Conservation (phyloP, 306 rosid species). For the Ochetophila trinervis region DNA sequence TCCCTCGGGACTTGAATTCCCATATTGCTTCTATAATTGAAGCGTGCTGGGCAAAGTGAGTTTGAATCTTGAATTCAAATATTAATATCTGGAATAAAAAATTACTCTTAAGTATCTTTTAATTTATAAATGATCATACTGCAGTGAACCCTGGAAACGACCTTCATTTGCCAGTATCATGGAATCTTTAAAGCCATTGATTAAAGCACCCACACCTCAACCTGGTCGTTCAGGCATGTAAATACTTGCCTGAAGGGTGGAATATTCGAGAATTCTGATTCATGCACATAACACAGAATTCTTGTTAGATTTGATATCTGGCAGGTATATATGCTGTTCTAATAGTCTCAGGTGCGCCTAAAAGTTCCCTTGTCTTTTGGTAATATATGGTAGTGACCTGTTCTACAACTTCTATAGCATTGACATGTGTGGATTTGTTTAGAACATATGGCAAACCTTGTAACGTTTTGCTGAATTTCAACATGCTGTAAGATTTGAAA, state of each 20-base stretch:
- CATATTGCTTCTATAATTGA: slow-evolving; percentile 76
- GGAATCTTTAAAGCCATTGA: slow-evolving; percentile 83
- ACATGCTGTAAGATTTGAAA: too few relatives aligned
- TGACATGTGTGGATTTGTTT: too few relatives aligned
- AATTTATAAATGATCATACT: slow-evolving; percentile 25
- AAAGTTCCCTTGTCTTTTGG: slow-evolving; percentile 13
- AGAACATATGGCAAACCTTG: too few relatives aligned
- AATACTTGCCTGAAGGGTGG: slow-evolving; percentile 50
- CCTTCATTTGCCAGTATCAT: slow-evolving; percentile 84
- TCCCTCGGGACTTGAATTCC: slow-evolving; percentile 79
- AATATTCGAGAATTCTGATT: slow-evolving; percentile 31
- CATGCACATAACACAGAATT: slow-evolving; percentile 63
- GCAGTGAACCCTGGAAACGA: slow-evolving; percentile 97
- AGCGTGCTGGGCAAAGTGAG: slow-evolving; percentile 97
- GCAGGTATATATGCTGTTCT: slow-evolving; percentile 40
- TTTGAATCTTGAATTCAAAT: slow-evolving; percentile 18
- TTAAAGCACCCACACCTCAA: slow-evolving; percentile 66
- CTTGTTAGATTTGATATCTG: slow-evolving; percentile 47
- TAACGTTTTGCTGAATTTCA: too few relatives aligned
- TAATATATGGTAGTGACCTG: too few relatives aligned
- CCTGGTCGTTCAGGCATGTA: slow-evolving; percentile 58
- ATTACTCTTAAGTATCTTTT: slow-evolving; percentile 3
- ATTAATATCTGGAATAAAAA: neutral
- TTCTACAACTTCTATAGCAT: too few relatives aligned
- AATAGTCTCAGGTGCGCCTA: slow-evolving; percentile 50